These are phyloP conservation scores for Bombardia bombarda DNA, from an alignment of 495 filamentous ascomycete species.

Conservation along the genomic window DNA sequence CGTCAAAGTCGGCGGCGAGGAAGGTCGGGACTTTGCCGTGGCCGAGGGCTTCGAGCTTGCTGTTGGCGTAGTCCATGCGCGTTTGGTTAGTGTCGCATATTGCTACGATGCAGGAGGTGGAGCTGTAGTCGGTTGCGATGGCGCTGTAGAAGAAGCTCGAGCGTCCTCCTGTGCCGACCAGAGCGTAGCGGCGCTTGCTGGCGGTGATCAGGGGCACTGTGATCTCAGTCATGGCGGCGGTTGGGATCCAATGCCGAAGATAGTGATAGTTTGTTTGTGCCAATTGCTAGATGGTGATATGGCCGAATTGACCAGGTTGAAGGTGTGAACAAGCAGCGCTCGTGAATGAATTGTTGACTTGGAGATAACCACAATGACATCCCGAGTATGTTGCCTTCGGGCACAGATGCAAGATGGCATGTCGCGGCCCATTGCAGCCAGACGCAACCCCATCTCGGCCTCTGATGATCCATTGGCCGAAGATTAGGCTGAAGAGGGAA, in stretches of 20 bases:
- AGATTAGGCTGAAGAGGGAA: constrained; percentile 7
- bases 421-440: neutral
- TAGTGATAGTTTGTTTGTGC: too few species aligned
- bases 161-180: constrained; percentile 38
- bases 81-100: constrained; percentile 44
- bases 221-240: too few species aligned
- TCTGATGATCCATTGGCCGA: constrained; percentile 7
- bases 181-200: constrained; percentile 29
- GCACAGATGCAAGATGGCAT: too few species aligned
- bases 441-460: constrained; percentile 4
- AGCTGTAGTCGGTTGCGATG: constrained; percentile 38
- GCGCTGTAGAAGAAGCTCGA: constrained; percentile 49
- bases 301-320: too few species aligned
- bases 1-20: constrained; percentile 42
- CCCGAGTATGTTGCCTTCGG: too few species aligned
- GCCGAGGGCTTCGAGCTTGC: constrained; percentile 21
- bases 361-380: too few species aligned
- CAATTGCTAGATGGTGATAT: too few species aligned
- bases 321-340: too few species aligned
- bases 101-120: constrained; percentile 41
- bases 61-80: constrained; percentile 37
- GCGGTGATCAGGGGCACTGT: too few species aligned
- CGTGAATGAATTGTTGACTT: too few species aligned
- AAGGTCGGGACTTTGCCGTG: constrained; percentile 40
- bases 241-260: too few species aligned